Base-by-base conservation (phyloP, 192 early-diverging fungal species). In the Phycomyces blakesleeanus region DNA sequence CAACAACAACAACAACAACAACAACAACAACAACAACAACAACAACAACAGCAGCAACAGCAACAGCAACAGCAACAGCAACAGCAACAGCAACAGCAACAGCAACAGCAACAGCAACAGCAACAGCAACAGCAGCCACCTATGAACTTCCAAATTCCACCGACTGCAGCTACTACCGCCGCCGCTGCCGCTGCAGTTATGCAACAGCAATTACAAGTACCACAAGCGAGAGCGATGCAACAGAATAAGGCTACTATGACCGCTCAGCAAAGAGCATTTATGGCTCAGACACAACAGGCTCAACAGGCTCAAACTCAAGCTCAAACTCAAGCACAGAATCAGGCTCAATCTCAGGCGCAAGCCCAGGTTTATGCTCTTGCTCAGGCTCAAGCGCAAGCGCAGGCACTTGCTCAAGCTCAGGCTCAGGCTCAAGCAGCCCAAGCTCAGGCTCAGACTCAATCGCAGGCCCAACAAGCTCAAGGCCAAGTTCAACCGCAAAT, bases 181-280 rank as follows among this genome's bases (percentile, higher is more conserved):
- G n/a, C 52, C 12, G 38, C 52, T 41, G 40, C 51, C 18, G 18
- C 12, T 15, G 49, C 44, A 24, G 53, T 59, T 18, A 18, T 50
- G 16, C 67, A 69, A 50, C 62, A 63, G 26, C 60, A 67, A 22
- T 59, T 65, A 15, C 66, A 74, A 22, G 56, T 40, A 20, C 58
- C 51, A 42, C 69, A 64, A 22, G 42, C 20, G 8, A 18, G 68
- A 3, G 37, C 49, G 14, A 27, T 59, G 38, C 71, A 73, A 52
- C 54, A 16, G 54, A 59, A 59, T 14, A 61, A 61, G n/a, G 11
- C 42, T 1, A 39, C 55, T 10, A 54, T 55, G n/a, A 22, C 63
- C 8, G 39, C 63, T 29, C 29, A 34, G 29, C 29, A 34, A 34
- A 34, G 2, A 2, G 2, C 39, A 20, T 50, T 59, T 15, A n/a